These are phyloP conservation scores for Plasmodium berghei DNA, from an alignment of 169 alveolate species.

Conservation along the genomic window DNA sequence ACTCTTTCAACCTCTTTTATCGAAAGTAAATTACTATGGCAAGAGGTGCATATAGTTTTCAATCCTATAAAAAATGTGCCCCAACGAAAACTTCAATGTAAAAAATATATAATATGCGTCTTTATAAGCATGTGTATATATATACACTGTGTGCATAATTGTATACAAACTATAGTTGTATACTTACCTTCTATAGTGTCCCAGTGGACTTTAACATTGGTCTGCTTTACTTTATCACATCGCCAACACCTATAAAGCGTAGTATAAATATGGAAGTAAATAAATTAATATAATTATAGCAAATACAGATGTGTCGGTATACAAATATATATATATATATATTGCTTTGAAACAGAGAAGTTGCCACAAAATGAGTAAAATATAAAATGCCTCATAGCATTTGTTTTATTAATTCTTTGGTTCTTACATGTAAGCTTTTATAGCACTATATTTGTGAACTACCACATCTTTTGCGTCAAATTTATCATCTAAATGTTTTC, in stretches of 20 bases:
- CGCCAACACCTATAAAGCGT: slow-evolving; percentile 83
- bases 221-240: slow-evolving; percentile 86
- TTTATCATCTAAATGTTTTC: slow-evolving; percentile 82
- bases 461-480: slow-evolving; percentile 81
- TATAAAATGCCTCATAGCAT: not conserved
- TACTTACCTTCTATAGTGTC: slow-evolving; percentile 82
- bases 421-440: slow-evolving; percentile 81
- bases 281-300: not conserved
- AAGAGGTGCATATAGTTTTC: slow-evolving; percentile 57
- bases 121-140: too few species aligned
- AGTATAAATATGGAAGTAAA: not conserved
- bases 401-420: not conserved
- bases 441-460: slow-evolving; percentile 79
- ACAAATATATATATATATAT: slow-evolving; percentile 15
- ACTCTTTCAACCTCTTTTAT: slow-evolving; percentile 65
- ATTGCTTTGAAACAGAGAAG: not conserved
- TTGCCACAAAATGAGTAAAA: too few species aligned
- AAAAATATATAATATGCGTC: too few species aligned
- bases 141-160: not conserved
- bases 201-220: slow-evolving; percentile 86
- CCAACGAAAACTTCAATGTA: too few species aligned
- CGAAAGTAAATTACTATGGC: slow-evolving; percentile 55
- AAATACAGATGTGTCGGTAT: not conserved
- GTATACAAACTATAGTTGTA: not conserved
- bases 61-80: slow-evolving; percentile 27